Evolutionary conservation across 345 rosid genomes (phyloP), one percentile per base, ranked within the genome.

Genomic region (Clausena lansium): DNA sequence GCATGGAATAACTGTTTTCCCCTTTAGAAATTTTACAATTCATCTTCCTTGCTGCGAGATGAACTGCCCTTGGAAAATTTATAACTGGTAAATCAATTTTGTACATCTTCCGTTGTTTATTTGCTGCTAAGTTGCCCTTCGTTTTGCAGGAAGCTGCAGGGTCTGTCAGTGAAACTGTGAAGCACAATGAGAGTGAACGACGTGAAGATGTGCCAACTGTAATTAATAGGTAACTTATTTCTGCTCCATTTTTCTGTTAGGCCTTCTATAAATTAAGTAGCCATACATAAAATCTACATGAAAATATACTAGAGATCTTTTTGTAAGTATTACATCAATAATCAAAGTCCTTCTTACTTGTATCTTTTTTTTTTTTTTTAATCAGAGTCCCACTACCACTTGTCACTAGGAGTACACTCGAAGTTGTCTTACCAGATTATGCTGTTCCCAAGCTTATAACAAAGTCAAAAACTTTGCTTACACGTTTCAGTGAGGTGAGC

Each of bases 321-420:
- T 22, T 62, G 10, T 65, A 8, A 50, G 22, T 33, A 28, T 36
- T 9, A 10, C 33, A 1, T 41, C 27, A 45, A 54, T 63, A 39
- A 41, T 39, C 14, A 36, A 27, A 45, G 27, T 50, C 27, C 63
- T 19, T 41, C 30, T 61, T 50, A n/a, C 52, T 35, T 65, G 2
- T 75, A 35, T 24, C 20, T 2, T 50, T 17, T 9, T 22, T 64
- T 24, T 71, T 64, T 54, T 76, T 66, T 70, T 35, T 67, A 76
- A 76, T 73, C 81, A 90, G 98, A 83, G 86, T 91, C 76, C 45
- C 94, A 35, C 88, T 93, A 61, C 88, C 99, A 15, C 92, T 97
- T 67, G 98, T 97, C 79, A 94, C 99, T 24, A 88, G 97, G 84
- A 97, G 97, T 84, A 97, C 86, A 22, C 93, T 91, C n/a, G 98